A percentile compares a stretch with the other conserved stretches of the same genome.
Evolutionary conservation across 495 filamentous ascomycete species (phyloP).

Genomic region (Penicillium bialowiezense): DNA sequence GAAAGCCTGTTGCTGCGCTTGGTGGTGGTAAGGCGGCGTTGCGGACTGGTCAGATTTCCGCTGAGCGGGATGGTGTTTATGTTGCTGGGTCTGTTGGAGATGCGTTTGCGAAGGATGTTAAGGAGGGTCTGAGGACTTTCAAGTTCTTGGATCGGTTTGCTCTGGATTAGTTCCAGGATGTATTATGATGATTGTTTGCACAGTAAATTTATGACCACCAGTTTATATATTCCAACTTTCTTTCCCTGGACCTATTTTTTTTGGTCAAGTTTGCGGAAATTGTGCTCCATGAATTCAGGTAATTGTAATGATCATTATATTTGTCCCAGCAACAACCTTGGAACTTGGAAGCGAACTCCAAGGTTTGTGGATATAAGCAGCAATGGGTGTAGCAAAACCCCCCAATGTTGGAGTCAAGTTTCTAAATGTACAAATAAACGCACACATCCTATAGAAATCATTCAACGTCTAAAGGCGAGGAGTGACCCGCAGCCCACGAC

Average conservation of each 20-base stretch:
- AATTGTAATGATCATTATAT: no score
- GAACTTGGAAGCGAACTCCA: no score
- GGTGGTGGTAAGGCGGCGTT: slow-evolving; percentile 49
- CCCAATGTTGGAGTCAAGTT: no score
- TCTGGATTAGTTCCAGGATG: slow-evolving; percentile 20
- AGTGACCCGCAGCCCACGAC: slow-evolving; percentile 8
- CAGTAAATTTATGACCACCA: not conserved
- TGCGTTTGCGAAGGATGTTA: slow-evolving; percentile 45
- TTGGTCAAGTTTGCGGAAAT: no score
- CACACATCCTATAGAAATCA: not conserved
- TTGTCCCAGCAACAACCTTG: no score
- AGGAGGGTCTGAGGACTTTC: slow-evolving; percentile 61
- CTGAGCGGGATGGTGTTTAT: slow-evolving; percentile 52
- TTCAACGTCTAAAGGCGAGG: not conserved
- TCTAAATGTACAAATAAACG: not conserved
- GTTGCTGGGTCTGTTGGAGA: slow-evolving; percentile 23
- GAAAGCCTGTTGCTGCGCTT: slow-evolving; percentile 67
- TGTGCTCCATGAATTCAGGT: no score
- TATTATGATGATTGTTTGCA: slow-evolving; percentile 1
- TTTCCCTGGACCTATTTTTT: no score
- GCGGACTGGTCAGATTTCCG: slow-evolving; percentile 34
- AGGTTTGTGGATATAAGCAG: no score
- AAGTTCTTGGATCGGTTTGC: slow-evolving; percentile 56
- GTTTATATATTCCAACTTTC: no score
- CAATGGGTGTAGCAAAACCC: no score